Conservation (phyloP, 2,329 filamentous ascomycete species). For the Lecanosticta acicola region DNA sequence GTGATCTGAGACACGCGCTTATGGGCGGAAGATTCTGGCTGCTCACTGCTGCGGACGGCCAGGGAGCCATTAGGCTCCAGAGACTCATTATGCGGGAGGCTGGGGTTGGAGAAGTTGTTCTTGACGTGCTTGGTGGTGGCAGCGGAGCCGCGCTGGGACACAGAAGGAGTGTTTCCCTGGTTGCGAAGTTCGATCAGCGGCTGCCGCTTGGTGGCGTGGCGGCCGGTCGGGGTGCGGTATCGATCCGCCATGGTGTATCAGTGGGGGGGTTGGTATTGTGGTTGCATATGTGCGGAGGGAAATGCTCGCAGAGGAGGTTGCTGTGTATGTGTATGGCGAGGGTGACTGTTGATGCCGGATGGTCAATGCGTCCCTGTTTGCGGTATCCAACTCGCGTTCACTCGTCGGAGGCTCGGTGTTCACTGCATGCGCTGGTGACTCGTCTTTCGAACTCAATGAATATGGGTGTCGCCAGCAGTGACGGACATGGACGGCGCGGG, state of each 20-base stretch:
- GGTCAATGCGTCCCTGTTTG: conserved; percentile 7
- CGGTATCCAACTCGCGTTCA: conserved; percentile 19
- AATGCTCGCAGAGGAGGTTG: not conserved
- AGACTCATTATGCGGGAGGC: conserved; percentile 42
- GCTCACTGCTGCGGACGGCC: conserved; percentile 34
- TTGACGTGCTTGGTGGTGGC: conserved; percentile 15
- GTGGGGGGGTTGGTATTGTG: not conserved
- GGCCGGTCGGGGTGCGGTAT: conserved; percentile 20
- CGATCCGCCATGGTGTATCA: conserved; percentile 28
- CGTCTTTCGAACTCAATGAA: conserved; percentile 15
- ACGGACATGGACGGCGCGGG: conserved; percentile 6
- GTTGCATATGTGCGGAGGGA: conserved; percentile 8
- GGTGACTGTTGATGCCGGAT: conserved; percentile 5
- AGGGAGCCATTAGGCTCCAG: conserved; percentile 41
- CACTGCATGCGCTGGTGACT: conserved; percentile 6
- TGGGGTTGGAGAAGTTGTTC: conserved; percentile 14
- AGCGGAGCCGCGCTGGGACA: conserved; percentile 11
- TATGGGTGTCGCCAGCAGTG: conserved; percentile 11
- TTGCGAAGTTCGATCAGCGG: conserved; percentile 29
- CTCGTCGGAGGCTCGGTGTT: conserved; percentile 3
- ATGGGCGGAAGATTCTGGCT: conserved; percentile 39
- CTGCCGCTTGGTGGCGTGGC: conserved; percentile 22
- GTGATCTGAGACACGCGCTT: conserved; percentile 49
- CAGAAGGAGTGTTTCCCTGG: conserved; percentile 27
- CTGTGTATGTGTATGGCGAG: conserved; percentile 6